Evolutionary conservation across 2,329 filamentous ascomycete genomes (phyloP).

Genomic region (Epichloe typhina): DNA sequence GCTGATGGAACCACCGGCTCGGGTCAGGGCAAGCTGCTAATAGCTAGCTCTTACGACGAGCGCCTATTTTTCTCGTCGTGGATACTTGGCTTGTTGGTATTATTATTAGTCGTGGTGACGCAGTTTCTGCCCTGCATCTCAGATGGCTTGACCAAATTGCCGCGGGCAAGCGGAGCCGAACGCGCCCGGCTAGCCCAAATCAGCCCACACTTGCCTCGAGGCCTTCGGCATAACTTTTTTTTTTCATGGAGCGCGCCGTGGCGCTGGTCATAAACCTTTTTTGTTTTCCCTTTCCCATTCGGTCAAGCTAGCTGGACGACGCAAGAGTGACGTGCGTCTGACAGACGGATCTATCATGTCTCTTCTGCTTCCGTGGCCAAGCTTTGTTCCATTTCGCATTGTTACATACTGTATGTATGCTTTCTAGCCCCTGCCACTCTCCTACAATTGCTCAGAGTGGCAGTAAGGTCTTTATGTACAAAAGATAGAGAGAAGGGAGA

Average conservation of each 20-base stretch:
- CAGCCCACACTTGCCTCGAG: not conserved
- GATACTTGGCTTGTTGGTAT: not conserved
- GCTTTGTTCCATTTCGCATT: too few relatives aligned
- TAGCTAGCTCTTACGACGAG: not conserved
- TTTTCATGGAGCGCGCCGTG: not conserved
- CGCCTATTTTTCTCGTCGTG: not conserved
- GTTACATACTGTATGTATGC: not conserved
- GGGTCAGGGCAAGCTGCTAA: not conserved
- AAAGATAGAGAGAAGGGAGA: too few relatives aligned
- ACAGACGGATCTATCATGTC: not conserved
- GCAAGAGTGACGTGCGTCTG: slow-evolving; percentile 2
- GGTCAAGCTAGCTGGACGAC: not conserved
- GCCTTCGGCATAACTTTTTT: not conserved
- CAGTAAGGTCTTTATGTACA: too few relatives aligned
- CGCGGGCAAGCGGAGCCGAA: not conserved
- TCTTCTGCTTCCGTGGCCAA: too few relatives aligned
- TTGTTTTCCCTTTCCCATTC: not conserved
- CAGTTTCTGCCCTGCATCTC: too few relatives aligned
- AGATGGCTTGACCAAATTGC: not conserved
- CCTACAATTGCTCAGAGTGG: too few relatives aligned
- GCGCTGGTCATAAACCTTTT: not conserved
- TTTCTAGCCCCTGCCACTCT: not conserved
- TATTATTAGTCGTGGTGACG: too few relatives aligned
- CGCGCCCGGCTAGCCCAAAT: not conserved
- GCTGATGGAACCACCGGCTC: not conserved